A percentile compares a stretch with the other conserved stretches of the same genome.
Evolutionary conservation across 2,329 filamentous ascomycete genomes (phyloP).

Genomic region (Neonectria neomacrospora): DNA sequence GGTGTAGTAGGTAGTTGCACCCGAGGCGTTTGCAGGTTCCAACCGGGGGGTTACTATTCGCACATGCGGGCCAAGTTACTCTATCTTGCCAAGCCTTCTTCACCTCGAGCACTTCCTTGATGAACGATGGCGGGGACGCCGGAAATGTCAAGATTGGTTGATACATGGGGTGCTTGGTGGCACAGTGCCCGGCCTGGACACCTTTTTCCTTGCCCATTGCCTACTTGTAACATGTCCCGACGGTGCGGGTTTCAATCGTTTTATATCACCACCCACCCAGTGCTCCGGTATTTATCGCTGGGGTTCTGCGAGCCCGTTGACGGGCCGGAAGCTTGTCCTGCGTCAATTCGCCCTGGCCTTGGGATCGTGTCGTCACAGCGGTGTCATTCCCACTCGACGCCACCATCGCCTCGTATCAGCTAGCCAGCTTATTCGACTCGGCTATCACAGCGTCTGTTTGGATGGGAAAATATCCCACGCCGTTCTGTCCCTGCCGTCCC

Average conservation of each 20-base stretch:
- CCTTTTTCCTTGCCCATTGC: too few species aligned
- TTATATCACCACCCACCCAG: neutral
- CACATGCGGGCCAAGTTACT: neutral
- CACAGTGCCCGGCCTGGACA: too few species aligned
- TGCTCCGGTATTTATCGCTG: conserved; percentile 1
- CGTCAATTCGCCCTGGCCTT: neutral
- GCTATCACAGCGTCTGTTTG: conserved; percentile 1
- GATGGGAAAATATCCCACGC: neutral
- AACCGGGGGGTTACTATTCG: neutral
- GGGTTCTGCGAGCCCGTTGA: conserved; percentile 14
- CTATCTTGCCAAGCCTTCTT: neutral
- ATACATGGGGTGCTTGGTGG: too few species aligned
- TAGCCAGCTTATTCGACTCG: conserved; percentile 1
- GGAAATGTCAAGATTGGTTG: too few species aligned
- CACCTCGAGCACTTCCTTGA: neutral
- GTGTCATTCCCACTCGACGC: neutral
- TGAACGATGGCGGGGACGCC: neutral
- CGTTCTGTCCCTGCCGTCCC: conserved; percentile 8
- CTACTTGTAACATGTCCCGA: neutral
- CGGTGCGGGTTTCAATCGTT: neutral
- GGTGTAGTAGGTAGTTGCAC: neutral
- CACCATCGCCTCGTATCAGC: neutral
- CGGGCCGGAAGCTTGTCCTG: conserved; percentile 21
- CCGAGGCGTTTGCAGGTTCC: neutral
- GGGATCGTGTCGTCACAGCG: neutral